Conservation (phyloP, 495 filamentous ascomycete genomes). For the Aspergillus cristatus region DNA sequence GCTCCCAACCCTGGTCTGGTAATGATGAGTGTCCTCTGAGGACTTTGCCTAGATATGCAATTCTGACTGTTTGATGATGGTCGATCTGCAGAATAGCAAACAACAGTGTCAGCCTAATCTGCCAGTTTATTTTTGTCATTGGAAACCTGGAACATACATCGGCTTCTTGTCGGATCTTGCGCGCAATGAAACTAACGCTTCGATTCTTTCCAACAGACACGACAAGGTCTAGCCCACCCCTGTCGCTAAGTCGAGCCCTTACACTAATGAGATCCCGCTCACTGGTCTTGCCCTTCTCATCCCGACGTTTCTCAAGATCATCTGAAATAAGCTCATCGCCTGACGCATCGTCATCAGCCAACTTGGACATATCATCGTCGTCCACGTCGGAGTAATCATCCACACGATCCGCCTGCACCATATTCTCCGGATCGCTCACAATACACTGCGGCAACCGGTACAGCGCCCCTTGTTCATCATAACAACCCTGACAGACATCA, state of each 20-base stretch:
- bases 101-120: constrained; percentile 2
- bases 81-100: constrained; percentile 32
- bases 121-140: constrained; percentile 1
- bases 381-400: constrained; percentile 23
- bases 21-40: constrained; percentile 59
- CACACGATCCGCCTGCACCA: constrained; percentile 33
- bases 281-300: constrained; percentile 54
- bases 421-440: constrained; percentile 64
- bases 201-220: constrained; percentile 52
- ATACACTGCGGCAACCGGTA: constrained; percentile 72
- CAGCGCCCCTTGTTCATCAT: constrained; percentile 65
- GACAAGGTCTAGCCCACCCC: constrained; percentile 52
- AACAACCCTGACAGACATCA: constrained; percentile 63
- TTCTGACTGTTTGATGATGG: constrained; percentile 43
- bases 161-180: constrained; percentile 54
- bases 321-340: constrained; percentile 40
- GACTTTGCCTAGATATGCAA: constrained; percentile 73
- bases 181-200: constrained; percentile 51
- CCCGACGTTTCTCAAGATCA: constrained; percentile 48
- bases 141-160: constrained; percentile 40
- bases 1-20: constrained; percentile 62
- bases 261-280: constrained; percentile 49
- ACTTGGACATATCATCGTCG: constrained; percentile 36
- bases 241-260: constrained; percentile 59
- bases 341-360: constrained; percentile 32